These are phyloP conservation scores for Ziziphus jujuba DNA, from an alignment of 306 rosid genomes.

Conservation along the genomic window DNA sequence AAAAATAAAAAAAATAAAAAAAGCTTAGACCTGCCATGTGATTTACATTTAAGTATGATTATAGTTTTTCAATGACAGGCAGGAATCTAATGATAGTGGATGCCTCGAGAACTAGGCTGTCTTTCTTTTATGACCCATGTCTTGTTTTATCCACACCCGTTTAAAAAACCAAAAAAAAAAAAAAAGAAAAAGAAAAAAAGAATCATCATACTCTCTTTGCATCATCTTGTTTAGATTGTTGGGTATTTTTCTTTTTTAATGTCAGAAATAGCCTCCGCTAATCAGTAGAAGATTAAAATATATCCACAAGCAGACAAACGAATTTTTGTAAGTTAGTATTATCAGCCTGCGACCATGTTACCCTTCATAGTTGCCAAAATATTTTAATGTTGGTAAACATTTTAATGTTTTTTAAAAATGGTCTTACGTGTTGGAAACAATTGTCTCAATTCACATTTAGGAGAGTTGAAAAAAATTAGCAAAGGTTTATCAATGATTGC, in stretches of 20 bases:
- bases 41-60: neutral
- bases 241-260: neutral
- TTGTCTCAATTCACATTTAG: constrained; percentile 10
- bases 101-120: constrained; percentile 7
- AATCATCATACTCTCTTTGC: neutral
- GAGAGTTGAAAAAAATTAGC: constrained; percentile 15
- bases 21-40: neutral
- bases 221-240: neutral
- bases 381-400: constrained; percentile 3
- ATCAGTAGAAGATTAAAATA: constrained; percentile 11
- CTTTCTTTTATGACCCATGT: neutral
- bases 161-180: neutral
- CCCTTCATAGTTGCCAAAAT: constrained; percentile 15
- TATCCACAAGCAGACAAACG: constrained; percentile 19
- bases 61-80: neutral
- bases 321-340: neutral
- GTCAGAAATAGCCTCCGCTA: neutral
- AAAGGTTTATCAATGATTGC: constrained; percentile 14
- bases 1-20: no score
- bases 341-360: constrained; percentile 18
- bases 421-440: constrained; percentile 11
- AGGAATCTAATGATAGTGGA: constrained; percentile 8
- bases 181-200: no score
- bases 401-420: no score
- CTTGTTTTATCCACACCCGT: neutral